phyloP scores from a whole-genome alignment of 352 stramenopile species.

The Globisporangium barbulae region DNA sequence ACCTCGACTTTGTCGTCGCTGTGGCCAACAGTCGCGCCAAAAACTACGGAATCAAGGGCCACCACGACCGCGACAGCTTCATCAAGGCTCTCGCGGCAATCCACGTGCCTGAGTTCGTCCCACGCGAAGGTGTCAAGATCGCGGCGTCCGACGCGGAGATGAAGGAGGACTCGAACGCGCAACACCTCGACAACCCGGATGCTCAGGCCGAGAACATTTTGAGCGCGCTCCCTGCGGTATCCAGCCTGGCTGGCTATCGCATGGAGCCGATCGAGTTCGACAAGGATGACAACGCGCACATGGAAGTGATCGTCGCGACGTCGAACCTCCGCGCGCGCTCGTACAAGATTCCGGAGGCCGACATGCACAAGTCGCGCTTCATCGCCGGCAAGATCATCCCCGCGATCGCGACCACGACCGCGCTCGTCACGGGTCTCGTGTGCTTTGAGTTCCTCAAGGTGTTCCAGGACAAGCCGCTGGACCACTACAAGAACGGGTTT shows the following conservation, averaged over 20 bases:
- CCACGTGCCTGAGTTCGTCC: slow-evolving; percentile 92
- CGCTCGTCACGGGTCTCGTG: slow-evolving; percentile 97
- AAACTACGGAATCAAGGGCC: slow-evolving; percentile 92
- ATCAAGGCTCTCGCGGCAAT: slow-evolving; percentile 77
- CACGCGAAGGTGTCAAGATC: slow-evolving; percentile 97
- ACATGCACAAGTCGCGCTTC: slow-evolving; percentile 97
- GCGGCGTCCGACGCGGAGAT: slow-evolving; percentile 96
- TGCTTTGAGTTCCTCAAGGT: slow-evolving; percentile 98
- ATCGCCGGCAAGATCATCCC: slow-evolving; percentile 99
- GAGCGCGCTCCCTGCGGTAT: slow-evolving; percentile 77
- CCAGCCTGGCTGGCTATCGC: slow-evolving; percentile 84
- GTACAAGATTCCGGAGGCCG: slow-evolving; percentile 97
- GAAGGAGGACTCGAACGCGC: slow-evolving; percentile 65
- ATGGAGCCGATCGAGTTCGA: slow-evolving; percentile 97
- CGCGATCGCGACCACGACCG: slow-evolving; percentile 99
- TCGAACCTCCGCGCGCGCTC: slow-evolving; percentile 97
- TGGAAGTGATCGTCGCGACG: slow-evolving; percentile 96
- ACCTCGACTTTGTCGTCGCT: slow-evolving; percentile 96
- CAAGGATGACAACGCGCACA: slow-evolving; percentile 98
- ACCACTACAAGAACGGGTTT: slow-evolving; percentile 98
- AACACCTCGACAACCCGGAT: slow-evolving; percentile 68
- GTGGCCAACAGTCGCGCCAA: slow-evolving; percentile 94
- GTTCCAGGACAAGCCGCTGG: slow-evolving; percentile 87
- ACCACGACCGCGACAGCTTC: slow-evolving; percentile 60
- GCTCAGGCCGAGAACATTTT: slow-evolving; percentile 74